Percentiles rank a stretch among this genome's conserved stretches.
These are phyloP conservation scores for Periglandula ipomoeae DNA, from an alignment of 2,329 filamentous ascomycete species.

Conservation along the genomic window DNA sequence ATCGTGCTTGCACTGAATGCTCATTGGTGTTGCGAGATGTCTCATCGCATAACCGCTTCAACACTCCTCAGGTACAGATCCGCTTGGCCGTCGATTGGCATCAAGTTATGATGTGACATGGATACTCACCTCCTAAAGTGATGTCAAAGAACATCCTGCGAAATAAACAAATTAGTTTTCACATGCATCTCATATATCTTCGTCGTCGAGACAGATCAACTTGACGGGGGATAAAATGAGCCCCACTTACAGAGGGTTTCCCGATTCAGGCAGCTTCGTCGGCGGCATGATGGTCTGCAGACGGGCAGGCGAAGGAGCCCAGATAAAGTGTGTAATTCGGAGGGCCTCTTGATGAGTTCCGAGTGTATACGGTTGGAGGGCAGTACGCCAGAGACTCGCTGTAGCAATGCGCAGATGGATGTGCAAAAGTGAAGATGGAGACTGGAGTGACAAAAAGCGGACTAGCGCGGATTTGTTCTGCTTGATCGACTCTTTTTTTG, in stretches of 20 bases:
- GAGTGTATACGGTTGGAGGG: too few relatives aligned
- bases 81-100: too few relatives aligned
- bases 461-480: background rate
- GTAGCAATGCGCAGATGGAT: background rate
- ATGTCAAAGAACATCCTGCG: slow-evolving; percentile 67
- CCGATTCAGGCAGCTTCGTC: slow-evolving; percentile 36
- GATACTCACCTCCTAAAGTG: slow-evolving; percentile 62
- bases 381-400: too few relatives aligned
- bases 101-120: too few relatives aligned
- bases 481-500: too few relatives aligned
- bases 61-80: too few relatives aligned
- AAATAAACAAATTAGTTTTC: background rate
- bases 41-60: too few relatives aligned
- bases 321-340: too few relatives aligned
- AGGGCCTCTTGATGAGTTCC: too few relatives aligned
- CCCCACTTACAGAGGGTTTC: slow-evolving; percentile 36
- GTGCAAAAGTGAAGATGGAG: background rate
- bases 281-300: slow-evolving; percentile 27
- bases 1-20: too few relatives aligned
- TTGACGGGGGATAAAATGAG: background rate
- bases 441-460: background rate
- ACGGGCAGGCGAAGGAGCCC: background rate
- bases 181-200: background rate
- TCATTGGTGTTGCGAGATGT: too few relatives aligned
- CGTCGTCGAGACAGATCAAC: background rate